phyloP scores from a whole-genome alignment of 2,329 filamentous ascomycete species.

The Alternaria dauci region DNA sequence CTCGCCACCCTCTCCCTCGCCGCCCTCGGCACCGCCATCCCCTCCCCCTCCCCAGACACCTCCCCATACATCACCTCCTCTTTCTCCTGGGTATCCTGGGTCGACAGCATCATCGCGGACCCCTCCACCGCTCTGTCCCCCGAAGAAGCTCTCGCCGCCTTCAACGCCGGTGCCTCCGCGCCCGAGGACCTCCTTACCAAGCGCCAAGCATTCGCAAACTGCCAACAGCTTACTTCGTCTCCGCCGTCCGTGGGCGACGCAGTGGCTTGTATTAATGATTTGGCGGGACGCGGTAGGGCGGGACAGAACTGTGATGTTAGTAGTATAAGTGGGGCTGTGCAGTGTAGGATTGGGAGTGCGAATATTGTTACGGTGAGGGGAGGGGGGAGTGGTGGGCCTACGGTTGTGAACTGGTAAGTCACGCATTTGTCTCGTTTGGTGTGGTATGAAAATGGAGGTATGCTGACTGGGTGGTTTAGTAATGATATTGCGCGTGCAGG shows the following conservation, averaged over 20 bases:
- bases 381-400: not conserved
- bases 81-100: slow-evolving; percentile 15
- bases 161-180: not conserved
- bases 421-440: too few species aligned
- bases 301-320: not conserved
- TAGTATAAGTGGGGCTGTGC: not conserved
- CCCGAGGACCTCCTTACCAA: not conserved
- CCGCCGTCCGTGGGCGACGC: not conserved
- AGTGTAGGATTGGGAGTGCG: not conserved
- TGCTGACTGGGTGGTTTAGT: not conserved
- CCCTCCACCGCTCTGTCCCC: slow-evolving; percentile 1
- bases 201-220: not conserved
- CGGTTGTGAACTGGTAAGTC: slow-evolving; percentile 8
- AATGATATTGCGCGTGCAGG: slow-evolving; percentile 11
- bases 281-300: not conserved
- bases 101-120: slow-evolving; percentile 8
- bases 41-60: not conserved
- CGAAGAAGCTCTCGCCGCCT: slow-evolving; percentile 1
- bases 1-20: slow-evolving; percentile 7
- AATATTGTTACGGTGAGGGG: slow-evolving; percentile 10
- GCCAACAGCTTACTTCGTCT: not conserved
- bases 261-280: not conserved
- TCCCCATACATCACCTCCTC: not conserved
- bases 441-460: not conserved
- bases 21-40: not conserved